phyloP scores from a whole-genome alignment of 306 rosid species.

The Rosa lucieae region DNA sequence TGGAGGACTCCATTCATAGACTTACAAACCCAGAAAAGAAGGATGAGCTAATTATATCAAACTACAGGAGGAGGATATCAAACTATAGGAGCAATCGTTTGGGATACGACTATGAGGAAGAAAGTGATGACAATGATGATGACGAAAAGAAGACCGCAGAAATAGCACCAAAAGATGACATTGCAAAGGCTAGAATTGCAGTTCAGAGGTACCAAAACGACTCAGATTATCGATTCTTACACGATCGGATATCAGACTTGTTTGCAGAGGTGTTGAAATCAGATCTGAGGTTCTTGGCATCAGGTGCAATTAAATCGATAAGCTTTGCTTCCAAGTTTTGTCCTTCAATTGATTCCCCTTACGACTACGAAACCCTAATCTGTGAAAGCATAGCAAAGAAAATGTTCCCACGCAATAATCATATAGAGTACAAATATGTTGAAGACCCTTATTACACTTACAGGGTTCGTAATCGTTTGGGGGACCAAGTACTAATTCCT shows the following conservation, averaged over 20 bases:
- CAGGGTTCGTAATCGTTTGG: neutral
- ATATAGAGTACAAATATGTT: neutral
- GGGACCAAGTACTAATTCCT: constrained; percentile 1
- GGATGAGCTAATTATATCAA: too few relatives aligned
- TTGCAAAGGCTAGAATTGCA: neutral
- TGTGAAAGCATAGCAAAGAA: constrained; percentile 4
- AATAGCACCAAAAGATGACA: neutral
- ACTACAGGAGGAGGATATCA: too few relatives aligned
- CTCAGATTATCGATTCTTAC: neutral
- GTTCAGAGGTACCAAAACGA: neutral
- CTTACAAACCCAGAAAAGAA: too few relatives aligned
- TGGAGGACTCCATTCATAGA: neutral
- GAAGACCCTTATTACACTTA: constrained; percentile 1
- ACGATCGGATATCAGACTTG: neutral
- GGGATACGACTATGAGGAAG: too few relatives aligned
- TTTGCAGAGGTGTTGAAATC: neutral
- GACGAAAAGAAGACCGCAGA: neutral
- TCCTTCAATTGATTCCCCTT: neutral
- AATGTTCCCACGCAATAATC: neutral
- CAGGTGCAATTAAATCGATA: neutral
- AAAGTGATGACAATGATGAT: too few relatives aligned
- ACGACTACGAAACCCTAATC: neutral
- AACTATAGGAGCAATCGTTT: too few relatives aligned
- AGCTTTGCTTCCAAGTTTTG: neutral
- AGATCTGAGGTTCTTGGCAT: neutral